A percentile compares a stretch with the other conserved stretches of the same genome.
Conservation (phyloP, 2,329 filamentous ascomycete genomes). For the Ophiosphaerella korrae region DNA sequence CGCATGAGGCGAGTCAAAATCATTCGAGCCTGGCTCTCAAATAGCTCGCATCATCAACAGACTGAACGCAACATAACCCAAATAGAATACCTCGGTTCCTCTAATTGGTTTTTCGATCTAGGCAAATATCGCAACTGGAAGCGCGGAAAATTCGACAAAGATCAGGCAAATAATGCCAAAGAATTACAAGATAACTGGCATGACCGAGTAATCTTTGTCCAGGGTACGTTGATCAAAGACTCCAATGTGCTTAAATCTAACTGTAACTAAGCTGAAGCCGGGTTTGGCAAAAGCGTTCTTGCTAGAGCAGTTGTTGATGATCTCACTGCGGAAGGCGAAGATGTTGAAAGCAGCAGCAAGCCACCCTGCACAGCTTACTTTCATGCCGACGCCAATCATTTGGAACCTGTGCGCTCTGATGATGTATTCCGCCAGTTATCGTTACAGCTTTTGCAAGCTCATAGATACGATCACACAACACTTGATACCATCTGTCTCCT, state of each 20-base stretch:
- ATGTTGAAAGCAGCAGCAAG: conserved; percentile 29
- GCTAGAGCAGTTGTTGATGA: conserved; percentile 30
- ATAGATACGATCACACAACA: conserved; percentile 28
- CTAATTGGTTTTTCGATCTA: conserved; percentile 32
- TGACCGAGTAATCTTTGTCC: conserved; percentile 37
- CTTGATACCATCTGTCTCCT: conserved; percentile 35
- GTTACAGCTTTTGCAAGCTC: conserved; percentile 30
- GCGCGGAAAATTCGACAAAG: conserved; percentile 20
- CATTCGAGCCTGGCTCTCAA: conserved; percentile 32
- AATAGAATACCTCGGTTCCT: conserved; percentile 22
- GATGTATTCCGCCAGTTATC: conserved; percentile 33
- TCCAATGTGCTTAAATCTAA: conserved; percentile 5
- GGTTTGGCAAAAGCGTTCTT: conserved; percentile 39
- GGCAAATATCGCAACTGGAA: conserved; percentile 33
- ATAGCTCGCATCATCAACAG: conserved; percentile 12
- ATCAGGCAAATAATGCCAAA: conserved; percentile 23
- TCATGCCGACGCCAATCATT: conserved; percentile 26
- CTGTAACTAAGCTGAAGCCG: conserved; percentile 25
- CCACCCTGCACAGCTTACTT: conserved; percentile 30
- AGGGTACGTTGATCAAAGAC: conserved; percentile 21
- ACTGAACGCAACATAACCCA: conserved; percentile 7
- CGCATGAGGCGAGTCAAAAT: conserved; percentile 32
- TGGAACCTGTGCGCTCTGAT: conserved; percentile 19
- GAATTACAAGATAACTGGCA: conserved; percentile 26
- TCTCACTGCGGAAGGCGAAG: conserved; percentile 23